Base-by-base conservation (phyloP, 441 rosid species). In the Populus hybrid region DNA sequence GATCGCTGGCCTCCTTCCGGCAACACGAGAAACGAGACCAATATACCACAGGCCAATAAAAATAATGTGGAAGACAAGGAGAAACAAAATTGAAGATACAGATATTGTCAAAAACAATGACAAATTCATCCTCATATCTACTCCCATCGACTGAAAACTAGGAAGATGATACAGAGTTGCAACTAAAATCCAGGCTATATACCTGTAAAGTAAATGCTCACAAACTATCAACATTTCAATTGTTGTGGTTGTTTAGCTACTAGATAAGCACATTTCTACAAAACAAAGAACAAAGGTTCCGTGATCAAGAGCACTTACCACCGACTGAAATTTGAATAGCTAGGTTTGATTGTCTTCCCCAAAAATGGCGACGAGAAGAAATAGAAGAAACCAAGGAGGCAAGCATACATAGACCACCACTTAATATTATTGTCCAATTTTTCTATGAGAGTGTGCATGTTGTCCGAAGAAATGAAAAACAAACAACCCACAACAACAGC, bases 321-420 rank as follows among this genome's bases (percentile, higher is more conserved):
- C 68, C 97, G 83, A 84, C 99, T 94, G 86, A 96, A 96, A 87
- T 94, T 96, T 59, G 98, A 92, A 78, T 95, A 93, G 81, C 93
- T 95, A 30, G 99, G 99, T 84, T 88, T 92, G 79, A 95, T 87
- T 63, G 93, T 95, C 92, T 95, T 95, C 83, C 93, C 95, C 21
- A 95, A 79, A 85, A 95, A 95, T 8, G 99, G 99, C 68, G 99
- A 92, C 8, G 99, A 94, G 84, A 96, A 96, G 95, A 92, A 94
- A 84, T 96, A 96, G 90, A 96, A 96, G 89, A 96, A 96, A 21
- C 99, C 99, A 63, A 96, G 94, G 78, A 96, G 74, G 77, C 99
- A 96, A 26, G 90, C 99, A 86, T 96, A 96, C 97, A 96, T 96
- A 63, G 98, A 93, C 99, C 98, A 96, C 99, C 99, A 96, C 79